Base-by-base conservation (phyloP, 108 stramenopile genomes). In the Stephanodiscus minutulus region DNA sequence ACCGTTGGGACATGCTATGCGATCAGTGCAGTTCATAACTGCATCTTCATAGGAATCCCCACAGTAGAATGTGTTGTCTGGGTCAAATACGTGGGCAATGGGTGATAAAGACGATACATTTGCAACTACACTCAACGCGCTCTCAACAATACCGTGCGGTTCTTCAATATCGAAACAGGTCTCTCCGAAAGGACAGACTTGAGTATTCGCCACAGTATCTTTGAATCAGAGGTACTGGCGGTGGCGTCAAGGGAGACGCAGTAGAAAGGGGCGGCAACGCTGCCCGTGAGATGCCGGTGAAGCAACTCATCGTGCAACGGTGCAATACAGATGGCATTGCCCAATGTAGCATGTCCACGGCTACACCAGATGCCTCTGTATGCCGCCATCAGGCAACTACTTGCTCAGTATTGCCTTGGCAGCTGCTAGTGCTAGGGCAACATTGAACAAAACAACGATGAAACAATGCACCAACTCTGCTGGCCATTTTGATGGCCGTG, bases 261-360 rank as follows among this genome's bases (percentile, higher is more conserved):
- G 35, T 55, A 3, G 68, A 29, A 60, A 58, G 21, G 5, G 43
- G 20, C 5, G 7, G 1, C 8, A 25, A 28, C 0, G 58, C 31
- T 18, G 58, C 55, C 6, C 68, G 60, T 12, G 13, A 7, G 27
- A 70, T 70, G 5, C 57, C 60, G 36, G 50, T 43, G 36, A 64
- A 78, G 61, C 77, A 78, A 22, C 56, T 66, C 64, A 61, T 28
- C 7, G n/a, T n/a, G n/a, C n/a, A n/a, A n/a, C n/a, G n/a, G n/a
- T n/a, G n/a, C n/a, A n/a, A n/a, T n/a, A n/a, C n/a, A n/a, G n/a
- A n/a, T n/a, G n/a, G n/a, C n/a, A n/a, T n/a, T n/a, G n/a, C n/a
- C n/a, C n/a, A n/a, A n/a, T n/a, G n/a, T n/a, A n/a, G n/a, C n/a
- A n/a, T n/a, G n/a, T n/a, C n/a, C n/a, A n/a, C n/a, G n/a, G n/a